A percentile compares a stretch with the other conserved stretches of the same genome.
Evolutionary conservation across 495 filamentous ascomycete species (phyloP).

Genomic region (Xanthoparmelia taractica): DNA sequence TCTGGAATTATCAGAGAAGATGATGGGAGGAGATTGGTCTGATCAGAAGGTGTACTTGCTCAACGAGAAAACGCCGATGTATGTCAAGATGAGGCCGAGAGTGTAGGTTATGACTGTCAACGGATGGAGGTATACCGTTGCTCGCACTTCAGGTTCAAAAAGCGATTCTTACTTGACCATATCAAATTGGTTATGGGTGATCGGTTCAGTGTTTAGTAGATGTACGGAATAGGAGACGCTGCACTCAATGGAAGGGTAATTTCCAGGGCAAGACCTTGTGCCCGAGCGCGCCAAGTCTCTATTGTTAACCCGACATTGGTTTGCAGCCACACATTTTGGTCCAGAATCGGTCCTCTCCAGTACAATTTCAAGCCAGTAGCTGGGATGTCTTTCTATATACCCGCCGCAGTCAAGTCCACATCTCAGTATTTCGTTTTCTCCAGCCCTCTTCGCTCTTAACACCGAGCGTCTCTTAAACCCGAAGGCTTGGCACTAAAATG

Average conservation of each 20-base stretch:
- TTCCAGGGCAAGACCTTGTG: too few relatives aligned
- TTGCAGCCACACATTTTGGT: neutral
- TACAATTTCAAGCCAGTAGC: neutral
- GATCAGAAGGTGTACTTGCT: conserved; percentile 32
- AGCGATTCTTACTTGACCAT: neutral
- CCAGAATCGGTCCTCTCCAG: neutral
- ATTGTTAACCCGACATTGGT: too few relatives aligned
- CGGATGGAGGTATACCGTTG: neutral
- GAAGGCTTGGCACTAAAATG: too few relatives aligned
- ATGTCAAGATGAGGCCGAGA: conserved; percentile 26
- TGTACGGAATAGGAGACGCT: neutral
- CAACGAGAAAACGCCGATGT: conserved; percentile 31
- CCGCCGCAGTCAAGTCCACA: too few relatives aligned
- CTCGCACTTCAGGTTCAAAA: neutral
- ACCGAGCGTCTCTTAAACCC: too few relatives aligned
- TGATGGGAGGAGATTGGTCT: conserved; percentile 29
- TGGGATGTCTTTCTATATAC: too few relatives aligned
- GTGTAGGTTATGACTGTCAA: neutral
- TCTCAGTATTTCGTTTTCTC: too few relatives aligned
- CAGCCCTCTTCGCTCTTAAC: too few relatives aligned
- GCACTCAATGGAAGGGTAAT: neutral
- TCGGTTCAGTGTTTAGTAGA: neutral
- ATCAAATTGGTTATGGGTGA: neutral
- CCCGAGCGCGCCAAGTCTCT: too few relatives aligned
- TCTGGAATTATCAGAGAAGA: conserved; percentile 31